Base-by-base conservation (phyloP, 129 eudicot species). In the Flaveria bidentis region DNA sequence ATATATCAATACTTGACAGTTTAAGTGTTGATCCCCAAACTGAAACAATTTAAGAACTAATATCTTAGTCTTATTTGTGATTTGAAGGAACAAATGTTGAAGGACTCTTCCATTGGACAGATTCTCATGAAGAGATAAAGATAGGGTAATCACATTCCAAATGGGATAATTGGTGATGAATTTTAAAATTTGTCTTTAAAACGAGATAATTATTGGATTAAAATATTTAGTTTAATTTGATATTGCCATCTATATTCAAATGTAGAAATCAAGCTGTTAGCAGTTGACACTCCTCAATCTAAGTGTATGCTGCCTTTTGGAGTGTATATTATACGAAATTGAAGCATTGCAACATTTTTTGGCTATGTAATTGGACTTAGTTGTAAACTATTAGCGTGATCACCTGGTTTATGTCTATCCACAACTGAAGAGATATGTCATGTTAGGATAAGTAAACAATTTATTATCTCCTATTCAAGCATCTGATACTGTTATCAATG, bases 131-230 rank as follows among this genome's bases (percentile, higher is more conserved):
- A 22, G 39, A 46, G 51, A 46, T 51, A 51, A 51, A 16, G 22
- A 4, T 51, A 16, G 68, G 68, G 42, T 62, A 62, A 28, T 62
- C 68, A 62, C 68, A 51, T 28, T 62, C 68, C 42, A 28, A 11
- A 64, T 64, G 69, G 69, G 46, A 64, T 14, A 33, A 64, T 16
- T 64, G 13, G 18, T 9, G 69, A 42, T 42, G 44, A n/a, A 53
- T 18, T 67, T 15, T 18, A 41, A 66, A 42, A 51, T 16, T 41
- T 67, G 72, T 16, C 3, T 42, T 41, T 39, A 42, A 11, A 18
- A 2, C 17, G 41, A 42, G 69, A 18, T n/a, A 42, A 13, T 41
- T 42, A 22, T 67, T 6, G 44, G 72, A 39, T 39, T 67, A 52
- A 11, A 67, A 42, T 52, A 41, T 10, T 42, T 67, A n/a, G 53